phyloP scores from a whole-genome alignment of 1,284 basidiomycete species.

The Microbotryum silenes-acaulis region DNA sequence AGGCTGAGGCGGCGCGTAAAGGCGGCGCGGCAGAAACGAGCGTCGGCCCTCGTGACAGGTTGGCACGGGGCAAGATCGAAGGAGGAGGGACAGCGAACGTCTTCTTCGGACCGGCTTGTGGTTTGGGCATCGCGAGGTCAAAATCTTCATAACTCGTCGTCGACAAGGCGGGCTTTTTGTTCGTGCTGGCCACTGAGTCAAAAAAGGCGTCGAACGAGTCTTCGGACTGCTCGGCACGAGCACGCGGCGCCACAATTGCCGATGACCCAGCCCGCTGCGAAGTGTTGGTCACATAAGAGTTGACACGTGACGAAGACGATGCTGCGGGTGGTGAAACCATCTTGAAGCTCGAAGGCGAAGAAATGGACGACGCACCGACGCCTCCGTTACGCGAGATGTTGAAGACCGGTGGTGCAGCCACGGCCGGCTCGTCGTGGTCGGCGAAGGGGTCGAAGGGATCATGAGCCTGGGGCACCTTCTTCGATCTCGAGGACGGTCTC shows the following conservation, averaged over 20 bases:
- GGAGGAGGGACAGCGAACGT: background rate
- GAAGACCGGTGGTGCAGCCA: background rate
- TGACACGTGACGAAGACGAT: background rate
- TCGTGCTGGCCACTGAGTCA: conserved; percentile 23
- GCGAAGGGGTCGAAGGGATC: conserved; percentile 30
- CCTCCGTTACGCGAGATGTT: background rate
- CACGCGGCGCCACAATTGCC: background rate
- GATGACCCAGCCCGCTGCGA: background rate
- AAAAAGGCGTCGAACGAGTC: conserved; percentile 35
- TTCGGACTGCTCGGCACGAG: background rate
- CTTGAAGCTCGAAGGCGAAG: background rate
- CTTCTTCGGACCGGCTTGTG: background rate
- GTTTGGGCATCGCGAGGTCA: background rate
- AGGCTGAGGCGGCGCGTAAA: background rate
- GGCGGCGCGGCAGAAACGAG: background rate
- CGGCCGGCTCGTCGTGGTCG: conserved; percentile 9
- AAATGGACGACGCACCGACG: background rate
- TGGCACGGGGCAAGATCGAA: background rate
- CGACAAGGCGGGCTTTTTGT: conserved; percentile 1
- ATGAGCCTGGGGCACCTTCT: background rate
- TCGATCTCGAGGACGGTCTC: background rate
- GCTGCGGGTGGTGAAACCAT: background rate
- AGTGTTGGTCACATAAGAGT: background rate
- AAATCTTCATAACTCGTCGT: background rate
- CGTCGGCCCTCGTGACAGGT: background rate